Evolutionary conservation across 371 early-diverging fungal species (phyloP).

Genomic region (Mortierella sp.): DNA sequence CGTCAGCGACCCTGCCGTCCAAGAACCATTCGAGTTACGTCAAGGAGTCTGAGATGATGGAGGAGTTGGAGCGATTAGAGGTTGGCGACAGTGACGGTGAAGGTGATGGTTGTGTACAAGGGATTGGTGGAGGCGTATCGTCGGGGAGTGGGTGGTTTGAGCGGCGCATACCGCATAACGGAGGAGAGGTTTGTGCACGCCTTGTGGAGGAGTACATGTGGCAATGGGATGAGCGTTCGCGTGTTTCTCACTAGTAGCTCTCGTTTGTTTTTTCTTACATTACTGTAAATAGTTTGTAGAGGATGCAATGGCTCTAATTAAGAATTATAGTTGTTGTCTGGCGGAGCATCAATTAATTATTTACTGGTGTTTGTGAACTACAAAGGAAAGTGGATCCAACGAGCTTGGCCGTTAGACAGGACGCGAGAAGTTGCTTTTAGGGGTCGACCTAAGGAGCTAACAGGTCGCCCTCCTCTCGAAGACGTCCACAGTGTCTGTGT

Average conservation of each 20-base stretch:
- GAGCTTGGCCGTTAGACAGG: not conserved
- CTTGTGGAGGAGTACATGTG: constrained; percentile 65
- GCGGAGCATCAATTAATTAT: no score
- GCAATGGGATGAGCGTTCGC: constrained; percentile 50
- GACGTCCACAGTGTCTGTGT: not conserved
- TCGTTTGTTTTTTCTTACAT: not conserved
- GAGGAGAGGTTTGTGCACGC: constrained; percentile 68
- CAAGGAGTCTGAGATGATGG: constrained; percentile 25
- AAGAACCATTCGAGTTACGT: constrained; percentile 12
- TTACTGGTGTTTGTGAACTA: not conserved
- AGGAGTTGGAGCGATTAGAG: not conserved
- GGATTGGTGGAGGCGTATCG: not conserved
- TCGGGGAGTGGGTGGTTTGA: constrained; percentile 25
- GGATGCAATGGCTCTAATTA: no score
- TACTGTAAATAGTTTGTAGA: no score
- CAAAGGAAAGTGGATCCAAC: not conserved
- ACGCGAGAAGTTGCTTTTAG: not conserved
- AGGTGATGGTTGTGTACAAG: not conserved
- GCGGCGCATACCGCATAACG: constrained; percentile 65
- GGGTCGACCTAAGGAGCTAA: not conserved
- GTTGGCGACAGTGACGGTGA: not conserved
- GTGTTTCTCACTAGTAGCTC: not conserved
- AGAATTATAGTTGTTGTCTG: no score
- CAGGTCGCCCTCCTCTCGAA: not conserved
- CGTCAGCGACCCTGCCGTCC: constrained; percentile 26